These are phyloP conservation scores for Keithomyces neogunnii DNA, from an alignment of 2,329 filamentous ascomycete species.

Conservation along the genomic window DNA sequence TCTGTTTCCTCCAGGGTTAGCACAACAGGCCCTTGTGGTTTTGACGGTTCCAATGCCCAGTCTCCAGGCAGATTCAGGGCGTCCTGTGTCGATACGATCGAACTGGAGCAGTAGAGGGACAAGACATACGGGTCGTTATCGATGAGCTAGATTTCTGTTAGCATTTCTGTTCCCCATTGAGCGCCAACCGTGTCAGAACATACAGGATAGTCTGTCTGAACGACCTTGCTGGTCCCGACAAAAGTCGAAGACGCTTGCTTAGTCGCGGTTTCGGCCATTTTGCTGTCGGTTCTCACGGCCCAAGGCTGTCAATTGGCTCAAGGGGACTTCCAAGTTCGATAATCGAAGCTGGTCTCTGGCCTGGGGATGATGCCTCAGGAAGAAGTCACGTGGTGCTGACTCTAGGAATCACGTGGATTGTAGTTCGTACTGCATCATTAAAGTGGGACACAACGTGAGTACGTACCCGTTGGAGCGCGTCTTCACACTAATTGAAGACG, in stretches of 20 bases:
- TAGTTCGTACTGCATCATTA: neutral
- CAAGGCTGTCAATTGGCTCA: slow-evolving; percentile 17
- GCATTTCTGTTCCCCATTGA: slow-evolving; percentile 11
- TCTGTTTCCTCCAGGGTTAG: slow-evolving; percentile 38
- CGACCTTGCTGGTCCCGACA: slow-evolving; percentile 55
- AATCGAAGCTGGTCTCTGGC: slow-evolving; percentile 15
- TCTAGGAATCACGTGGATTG: slow-evolving; percentile 4
- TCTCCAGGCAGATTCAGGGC: neutral
- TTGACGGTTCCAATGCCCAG: no score
- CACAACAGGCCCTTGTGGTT: neutral
- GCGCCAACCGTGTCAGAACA: slow-evolving; percentile 26
- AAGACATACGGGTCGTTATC: slow-evolving; percentile 86
- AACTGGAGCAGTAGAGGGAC: neutral
- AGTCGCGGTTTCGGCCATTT: slow-evolving; percentile 30
- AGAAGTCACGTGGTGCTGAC: slow-evolving; percentile 18
- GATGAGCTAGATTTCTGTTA: slow-evolving; percentile 64
- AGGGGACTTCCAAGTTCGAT: neutral
- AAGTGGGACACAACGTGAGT: neutral
- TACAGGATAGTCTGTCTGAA: slow-evolving; percentile 82
- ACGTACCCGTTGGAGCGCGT: slow-evolving; percentile 4
- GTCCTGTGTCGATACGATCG: neutral
- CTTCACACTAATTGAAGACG: slow-evolving; percentile 7
- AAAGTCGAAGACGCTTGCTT: slow-evolving; percentile 27
- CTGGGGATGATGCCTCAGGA: slow-evolving; percentile 21
- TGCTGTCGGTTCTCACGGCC: slow-evolving; percentile 18